Evolutionary conservation across 2,329 filamentous ascomycete genomes (phyloP).

Genomic region (Pyrenochaeta sp.): DNA sequence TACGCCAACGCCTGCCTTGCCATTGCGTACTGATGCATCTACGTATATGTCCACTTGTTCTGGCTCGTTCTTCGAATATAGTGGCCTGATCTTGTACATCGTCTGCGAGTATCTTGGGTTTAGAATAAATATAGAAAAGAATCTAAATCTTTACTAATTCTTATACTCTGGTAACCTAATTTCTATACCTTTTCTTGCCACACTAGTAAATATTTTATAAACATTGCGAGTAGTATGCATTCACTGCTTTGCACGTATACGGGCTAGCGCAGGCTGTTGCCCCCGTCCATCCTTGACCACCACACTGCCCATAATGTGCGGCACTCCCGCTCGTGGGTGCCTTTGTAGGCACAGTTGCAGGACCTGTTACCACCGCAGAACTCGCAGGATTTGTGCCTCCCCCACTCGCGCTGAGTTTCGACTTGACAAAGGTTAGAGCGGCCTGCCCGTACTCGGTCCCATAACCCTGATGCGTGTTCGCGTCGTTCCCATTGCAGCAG

Average conservation of each 20-base stretch:
- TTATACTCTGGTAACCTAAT: too few relatives aligned
- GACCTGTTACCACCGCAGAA: not conserved
- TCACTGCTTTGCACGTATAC: constrained; percentile 41
- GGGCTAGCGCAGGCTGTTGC: constrained; percentile 46
- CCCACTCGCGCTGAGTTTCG: not conserved
- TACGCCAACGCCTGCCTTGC: too few relatives aligned
- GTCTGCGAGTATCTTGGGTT: too few relatives aligned
- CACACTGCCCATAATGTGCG: constrained; percentile 46
- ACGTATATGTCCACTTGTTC: too few relatives aligned
- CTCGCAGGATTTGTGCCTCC: not conserved
- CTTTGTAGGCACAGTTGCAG: not conserved
- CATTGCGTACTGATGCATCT: too few relatives aligned
- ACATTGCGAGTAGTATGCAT: constrained; percentile 54
- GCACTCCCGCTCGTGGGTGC: not conserved
- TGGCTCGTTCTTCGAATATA: too few relatives aligned
- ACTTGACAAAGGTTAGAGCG: not conserved
- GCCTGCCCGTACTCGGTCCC: not conserved
- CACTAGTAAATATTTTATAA: not conserved
- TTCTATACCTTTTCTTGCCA: too few relatives aligned
- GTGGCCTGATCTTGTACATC: too few relatives aligned
- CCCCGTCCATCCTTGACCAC: constrained; percentile 50
- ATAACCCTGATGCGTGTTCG: not conserved
- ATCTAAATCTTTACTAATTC: too few relatives aligned
- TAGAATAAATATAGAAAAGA: too few relatives aligned
- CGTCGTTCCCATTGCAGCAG: not conserved